phyloP scores from a whole-genome alignment of 352 stramenopile genomes.

The Thraustochytrium striatum region DNA sequence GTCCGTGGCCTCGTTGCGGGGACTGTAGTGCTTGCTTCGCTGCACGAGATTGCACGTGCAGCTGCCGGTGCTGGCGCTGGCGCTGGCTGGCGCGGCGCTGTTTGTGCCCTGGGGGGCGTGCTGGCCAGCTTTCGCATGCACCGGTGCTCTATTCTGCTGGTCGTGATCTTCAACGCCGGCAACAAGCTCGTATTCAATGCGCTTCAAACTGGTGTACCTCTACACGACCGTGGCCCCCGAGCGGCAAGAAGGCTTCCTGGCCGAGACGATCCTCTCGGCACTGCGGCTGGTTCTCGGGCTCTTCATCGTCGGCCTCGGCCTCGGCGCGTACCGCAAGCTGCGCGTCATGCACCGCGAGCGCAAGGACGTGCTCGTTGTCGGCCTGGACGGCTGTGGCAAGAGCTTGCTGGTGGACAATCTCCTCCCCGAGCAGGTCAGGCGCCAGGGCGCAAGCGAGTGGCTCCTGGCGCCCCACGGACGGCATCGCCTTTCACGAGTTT shows the following conservation, averaged over 20 bases:
- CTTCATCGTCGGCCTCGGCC: neutral
- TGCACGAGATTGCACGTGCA: neutral
- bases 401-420: constrained; percentile 11
- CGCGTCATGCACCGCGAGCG: constrained; percentile 5
- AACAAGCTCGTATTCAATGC: constrained; percentile 9
- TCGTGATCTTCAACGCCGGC: neutral
- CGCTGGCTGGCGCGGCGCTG: neutral
- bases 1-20: constrained; percentile 2
- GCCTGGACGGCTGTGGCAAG: constrained; percentile 26
- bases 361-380: constrained; percentile 7
- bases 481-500: constrained; percentile 29
- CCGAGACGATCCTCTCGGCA: neutral
- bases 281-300: constrained; percentile 12
- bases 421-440: neutral
- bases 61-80: neutral
- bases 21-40: neutral
- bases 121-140: constrained; percentile 8
- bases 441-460: neutral
- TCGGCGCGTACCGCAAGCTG: neutral
- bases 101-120: neutral
- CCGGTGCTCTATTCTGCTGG: neutral
- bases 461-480: neutral
- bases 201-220: constrained; percentile 5
- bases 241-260: neutral
- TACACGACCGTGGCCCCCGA: neutral